Percentiles rank a stretch among this genome's conserved stretches.
Conservation (phyloP, 2,329 filamentous ascomycete genomes). For the Periconia macrospinosa region DNA sequence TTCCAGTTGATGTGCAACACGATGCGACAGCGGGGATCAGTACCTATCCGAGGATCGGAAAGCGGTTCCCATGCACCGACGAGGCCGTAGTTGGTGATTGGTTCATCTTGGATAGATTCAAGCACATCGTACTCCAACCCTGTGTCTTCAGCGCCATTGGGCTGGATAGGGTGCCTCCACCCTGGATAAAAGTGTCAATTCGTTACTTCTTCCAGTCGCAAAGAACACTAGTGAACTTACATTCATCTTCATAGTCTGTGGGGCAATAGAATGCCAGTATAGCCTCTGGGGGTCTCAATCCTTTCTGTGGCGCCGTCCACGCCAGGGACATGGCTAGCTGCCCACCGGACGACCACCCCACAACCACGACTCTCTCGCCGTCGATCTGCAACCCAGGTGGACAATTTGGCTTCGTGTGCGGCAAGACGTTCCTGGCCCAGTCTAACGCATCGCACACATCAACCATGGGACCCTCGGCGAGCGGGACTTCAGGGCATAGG, state of each 20-base stretch:
- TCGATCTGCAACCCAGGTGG: background rate
- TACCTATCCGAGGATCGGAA: conserved; percentile 8
- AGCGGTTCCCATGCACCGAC: conserved; percentile 1
- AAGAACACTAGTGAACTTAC: too few relatives aligned
- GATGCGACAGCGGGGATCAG: conserved; percentile 39
- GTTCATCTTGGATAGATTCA: conserved; percentile 6
- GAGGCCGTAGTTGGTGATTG: conserved; percentile 10
- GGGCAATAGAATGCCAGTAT: conserved; percentile 53
- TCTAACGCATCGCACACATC: conserved; percentile 50
- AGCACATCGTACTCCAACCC: conserved; percentile 1
- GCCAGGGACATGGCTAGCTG: conserved; percentile 49
- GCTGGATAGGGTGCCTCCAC: background rate
- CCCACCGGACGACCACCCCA: conserved; percentile 57
- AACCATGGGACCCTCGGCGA: conserved; percentile 50
- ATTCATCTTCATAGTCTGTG: conserved; percentile 39
- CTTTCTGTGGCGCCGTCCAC: conserved; percentile 38
- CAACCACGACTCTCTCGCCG: conserved; percentile 34
- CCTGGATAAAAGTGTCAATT: background rate
- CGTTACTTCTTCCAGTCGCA: background rate
- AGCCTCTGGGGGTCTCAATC: conserved; percentile 44
- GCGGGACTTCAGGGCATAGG: conserved; percentile 53
- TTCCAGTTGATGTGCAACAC: conserved; percentile 50
- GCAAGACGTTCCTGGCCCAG: conserved; percentile 45
- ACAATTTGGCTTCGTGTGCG: background rate
- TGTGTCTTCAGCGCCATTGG: background rate